Evolutionary conservation across 2,329 filamentous ascomycete genomes (phyloP), one percentile per base, ranked within the genome.

Genomic region (Aspergillus ochraceus): DNA sequence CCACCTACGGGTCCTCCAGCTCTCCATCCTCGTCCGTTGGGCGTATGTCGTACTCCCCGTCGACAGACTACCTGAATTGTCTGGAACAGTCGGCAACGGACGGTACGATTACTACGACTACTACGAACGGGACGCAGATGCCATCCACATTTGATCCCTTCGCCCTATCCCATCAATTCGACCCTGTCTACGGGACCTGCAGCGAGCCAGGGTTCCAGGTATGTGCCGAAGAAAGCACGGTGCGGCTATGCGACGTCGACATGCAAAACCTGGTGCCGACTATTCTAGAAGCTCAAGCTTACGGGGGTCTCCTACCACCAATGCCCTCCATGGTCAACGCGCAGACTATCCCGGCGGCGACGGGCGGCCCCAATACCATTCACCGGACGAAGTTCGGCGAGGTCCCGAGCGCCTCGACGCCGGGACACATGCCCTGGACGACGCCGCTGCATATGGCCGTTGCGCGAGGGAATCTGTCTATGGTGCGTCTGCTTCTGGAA

Each of bases 381-480:
- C 36, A n/a, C 14, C 14, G 12, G 17, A 6, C 36, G 5, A 42
- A 55, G 45, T 11, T 36, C 29, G 30, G 19, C 26, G 52, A 47
- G 20, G 11, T 14, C 11, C 22, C n/a, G 20, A 9, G 32, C 12
- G 17, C 26, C 8, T 20, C 19, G n/a, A 26, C 39, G 11, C 20
- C 24, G 26, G 42, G 26, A 9, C 20, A 45, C 46, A 46, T 17
- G 14, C 22, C 53, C 29, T 55, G 53, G 53, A 55, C 53, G 17
- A 55, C 53, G 1, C 53, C 53, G 24, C 53, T 55, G 19, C 53
- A 55, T 19, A 55, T 55, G n/a, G 30, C 53, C 29, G 45, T 55
- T 11, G 36, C 45, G 14, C 45, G 53, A 45, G 53, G 53, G 22
- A 45, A 55, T 49, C 53, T 55, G 29, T 39, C 53, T 5, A 47